phyloP scores from a whole-genome alignment of 305 asterid genomes.

The Fraxinus velutina region DNA sequence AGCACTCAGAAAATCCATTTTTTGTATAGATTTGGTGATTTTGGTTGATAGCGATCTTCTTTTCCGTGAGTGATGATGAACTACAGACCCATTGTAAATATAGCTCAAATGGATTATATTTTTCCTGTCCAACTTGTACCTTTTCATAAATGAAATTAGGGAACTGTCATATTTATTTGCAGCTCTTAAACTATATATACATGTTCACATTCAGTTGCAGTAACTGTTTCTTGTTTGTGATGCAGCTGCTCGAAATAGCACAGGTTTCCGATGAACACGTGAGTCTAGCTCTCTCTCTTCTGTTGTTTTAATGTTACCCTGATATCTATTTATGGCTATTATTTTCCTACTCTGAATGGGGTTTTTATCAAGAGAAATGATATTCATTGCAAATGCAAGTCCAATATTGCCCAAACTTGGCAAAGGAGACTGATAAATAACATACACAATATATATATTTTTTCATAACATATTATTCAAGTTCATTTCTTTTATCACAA shows the following conservation, averaged over 20 bases:
- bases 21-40: neutral
- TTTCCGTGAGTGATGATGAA: neutral
- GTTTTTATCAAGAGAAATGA: neutral
- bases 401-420: neutral
- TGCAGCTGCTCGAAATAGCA: conserved; percentile 92
- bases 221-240: conserved; percentile 27
- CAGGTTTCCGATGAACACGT: conserved; percentile 90
- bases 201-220: conserved; percentile 10
- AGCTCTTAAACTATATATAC: neutral
- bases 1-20: neutral
- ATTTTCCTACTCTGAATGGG: neutral
- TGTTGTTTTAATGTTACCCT: neutral
- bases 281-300: conserved; percentile 31
- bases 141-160: neutral
- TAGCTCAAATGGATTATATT: conserved; percentile 10
- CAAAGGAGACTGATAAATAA: neutral
- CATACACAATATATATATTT: neutral
- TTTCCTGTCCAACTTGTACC: neutral
- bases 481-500: neutral
- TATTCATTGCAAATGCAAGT: neutral
- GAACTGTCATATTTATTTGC: neutral
- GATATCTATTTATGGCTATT: neutral
- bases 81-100: neutral
- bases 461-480: neutral
- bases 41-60: neutral